Evolutionary conservation across 208 protist species (phyloP).

Genomic region (Wallacemonas collosoma): DNA sequence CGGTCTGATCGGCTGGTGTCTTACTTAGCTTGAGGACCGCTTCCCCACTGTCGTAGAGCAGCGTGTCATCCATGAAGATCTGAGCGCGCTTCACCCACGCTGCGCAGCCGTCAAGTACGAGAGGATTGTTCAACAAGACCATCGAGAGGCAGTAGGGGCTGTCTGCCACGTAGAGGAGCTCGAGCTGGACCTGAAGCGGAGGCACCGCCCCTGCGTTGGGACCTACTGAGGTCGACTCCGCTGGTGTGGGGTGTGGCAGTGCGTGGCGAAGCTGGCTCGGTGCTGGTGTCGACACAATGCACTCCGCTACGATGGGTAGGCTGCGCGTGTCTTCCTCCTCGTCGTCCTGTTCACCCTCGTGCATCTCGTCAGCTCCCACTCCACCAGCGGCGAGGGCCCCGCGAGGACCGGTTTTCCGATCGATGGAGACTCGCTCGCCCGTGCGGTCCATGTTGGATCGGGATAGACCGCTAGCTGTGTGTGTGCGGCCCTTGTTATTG

Average conservation of each 20-base stretch:
- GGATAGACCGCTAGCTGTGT: too few species aligned
- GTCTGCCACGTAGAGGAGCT: conserved; percentile 69
- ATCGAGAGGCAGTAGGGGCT: conserved; percentile 60
- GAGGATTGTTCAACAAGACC: conserved; percentile 36
- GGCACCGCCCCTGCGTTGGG: not conserved
- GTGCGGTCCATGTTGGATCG: too few species aligned
- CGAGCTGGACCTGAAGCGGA: conserved; percentile 40
- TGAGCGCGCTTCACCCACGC: conserved; percentile 60
- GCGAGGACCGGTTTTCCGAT: too few species aligned
- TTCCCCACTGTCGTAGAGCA: conserved; percentile 68
- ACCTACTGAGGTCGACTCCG: not conserved
- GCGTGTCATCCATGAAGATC: conserved; percentile 57
- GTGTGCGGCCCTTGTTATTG: not conserved
- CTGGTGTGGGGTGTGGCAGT: not conserved
- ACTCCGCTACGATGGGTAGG: conserved; percentile 35
- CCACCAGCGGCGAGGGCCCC: too few species aligned
- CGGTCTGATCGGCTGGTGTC: not conserved
- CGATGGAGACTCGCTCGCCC: too few species aligned
- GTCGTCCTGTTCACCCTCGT: conserved; percentile 20
- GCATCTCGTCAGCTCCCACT: not conserved
- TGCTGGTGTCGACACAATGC: conserved; percentile 18
- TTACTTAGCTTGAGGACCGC: conserved; percentile 26
- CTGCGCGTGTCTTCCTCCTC: conserved; percentile 5
- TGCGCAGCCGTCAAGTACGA: conserved; percentile 41
- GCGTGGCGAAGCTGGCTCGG: not conserved